phyloP scores from a whole-genome alignment of 768 basidiomycete genomes.

The Inosperma sp. region DNA sequence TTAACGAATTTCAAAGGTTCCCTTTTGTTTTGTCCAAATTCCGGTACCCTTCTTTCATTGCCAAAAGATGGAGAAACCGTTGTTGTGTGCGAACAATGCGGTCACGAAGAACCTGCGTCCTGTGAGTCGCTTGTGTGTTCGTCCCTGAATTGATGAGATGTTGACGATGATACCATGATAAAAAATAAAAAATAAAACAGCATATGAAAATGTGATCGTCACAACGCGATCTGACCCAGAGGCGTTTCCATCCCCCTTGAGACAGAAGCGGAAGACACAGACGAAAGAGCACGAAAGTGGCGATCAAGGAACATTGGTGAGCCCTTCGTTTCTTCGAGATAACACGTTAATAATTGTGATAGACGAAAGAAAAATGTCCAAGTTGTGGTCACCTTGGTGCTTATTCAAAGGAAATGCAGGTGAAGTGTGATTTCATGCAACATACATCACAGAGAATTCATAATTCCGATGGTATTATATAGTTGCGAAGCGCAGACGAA shows the following conservation, averaged over 20 bases:
- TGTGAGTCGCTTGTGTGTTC: constrained; percentile 51
- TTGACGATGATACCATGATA: neutral
- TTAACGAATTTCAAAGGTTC: constrained; percentile 52
- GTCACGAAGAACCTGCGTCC: constrained; percentile 77
- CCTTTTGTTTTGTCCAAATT: constrained; percentile 89
- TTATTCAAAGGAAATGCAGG: constrained; percentile 87
- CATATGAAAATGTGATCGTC: constrained; percentile 89
- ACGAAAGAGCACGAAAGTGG: constrained; percentile 72
- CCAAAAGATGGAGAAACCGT: constrained; percentile 68
- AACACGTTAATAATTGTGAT: constrained; percentile 2
- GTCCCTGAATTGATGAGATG: neutral
- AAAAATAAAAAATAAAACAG: constrained; percentile 34
- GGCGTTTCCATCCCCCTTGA: constrained; percentile 86
- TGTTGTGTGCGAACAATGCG: constrained; percentile 89
- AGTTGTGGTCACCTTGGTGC: constrained; percentile 81
- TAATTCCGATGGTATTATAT: constrained; percentile 1
- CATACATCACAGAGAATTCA: neutral
- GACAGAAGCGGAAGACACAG: constrained; percentile 86
- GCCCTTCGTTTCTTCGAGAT: constrained; percentile 13
- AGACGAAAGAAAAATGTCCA: constrained; percentile 91
- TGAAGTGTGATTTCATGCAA: constrained; percentile 27
- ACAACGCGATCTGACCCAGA: constrained; percentile 89
- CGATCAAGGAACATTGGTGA: constrained; percentile 55
- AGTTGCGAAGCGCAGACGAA: constrained; percentile 90
- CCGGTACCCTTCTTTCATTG: constrained; percentile 82